These are phyloP conservation scores for Bimuria novae-zelandiae DNA, from an alignment of 2,329 filamentous ascomycete species.

Conservation along the genomic window DNA sequence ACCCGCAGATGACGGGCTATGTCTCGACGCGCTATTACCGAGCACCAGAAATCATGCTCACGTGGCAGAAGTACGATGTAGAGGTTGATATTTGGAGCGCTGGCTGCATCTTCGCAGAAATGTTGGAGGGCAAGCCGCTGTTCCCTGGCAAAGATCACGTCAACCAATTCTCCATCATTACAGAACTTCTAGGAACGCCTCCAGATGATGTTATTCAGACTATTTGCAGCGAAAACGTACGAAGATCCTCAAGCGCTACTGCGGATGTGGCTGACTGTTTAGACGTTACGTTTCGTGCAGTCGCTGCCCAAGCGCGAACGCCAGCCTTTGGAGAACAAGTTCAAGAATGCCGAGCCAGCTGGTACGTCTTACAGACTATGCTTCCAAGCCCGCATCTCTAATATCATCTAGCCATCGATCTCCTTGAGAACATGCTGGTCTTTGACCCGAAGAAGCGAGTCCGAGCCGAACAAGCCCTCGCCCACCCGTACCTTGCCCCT, in stretches of 20 bases:
- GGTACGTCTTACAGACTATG: slow-evolving; percentile 70
- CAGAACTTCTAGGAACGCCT: slow-evolving; percentile 91
- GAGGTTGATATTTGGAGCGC: slow-evolving; percentile 99
- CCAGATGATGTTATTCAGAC: slow-evolving; percentile 98
- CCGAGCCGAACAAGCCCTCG: slow-evolving; percentile 81
- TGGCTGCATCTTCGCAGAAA: slow-evolving; percentile 98
- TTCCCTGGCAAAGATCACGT: slow-evolving; percentile 99
- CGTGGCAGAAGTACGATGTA: slow-evolving; percentile 99
- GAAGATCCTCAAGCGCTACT: slow-evolving; percentile 34
- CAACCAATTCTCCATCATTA: slow-evolving; percentile 99
- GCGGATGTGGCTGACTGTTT: slow-evolving; percentile 23
- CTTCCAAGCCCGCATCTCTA: too few species aligned
- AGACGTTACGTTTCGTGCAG: slow-evolving; percentile 97
- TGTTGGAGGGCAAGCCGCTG: slow-evolving; percentile 96
- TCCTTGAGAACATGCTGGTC: slow-evolving; percentile 95
- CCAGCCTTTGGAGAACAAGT: slow-evolving; percentile 84
- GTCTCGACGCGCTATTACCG: slow-evolving; percentile 99
- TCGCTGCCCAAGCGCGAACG: slow-evolving; percentile 94
- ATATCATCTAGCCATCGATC: slow-evolving; percentile 93
- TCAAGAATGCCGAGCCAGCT: slow-evolving; percentile 88
- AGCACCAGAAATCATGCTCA: slow-evolving; percentile 99
- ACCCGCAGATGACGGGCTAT: slow-evolving; percentile 99
- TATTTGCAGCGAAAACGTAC: slow-evolving; percentile 95
- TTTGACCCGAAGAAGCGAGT: slow-evolving; percentile 98
- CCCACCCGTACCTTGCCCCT: slow-evolving; percentile 90